A percentile compares a stretch with the other conserved stretches of the same genome.
Evolutionary conservation across 441 rosid genomes (phyloP).

Genomic region (Brassica hybrid): DNA sequence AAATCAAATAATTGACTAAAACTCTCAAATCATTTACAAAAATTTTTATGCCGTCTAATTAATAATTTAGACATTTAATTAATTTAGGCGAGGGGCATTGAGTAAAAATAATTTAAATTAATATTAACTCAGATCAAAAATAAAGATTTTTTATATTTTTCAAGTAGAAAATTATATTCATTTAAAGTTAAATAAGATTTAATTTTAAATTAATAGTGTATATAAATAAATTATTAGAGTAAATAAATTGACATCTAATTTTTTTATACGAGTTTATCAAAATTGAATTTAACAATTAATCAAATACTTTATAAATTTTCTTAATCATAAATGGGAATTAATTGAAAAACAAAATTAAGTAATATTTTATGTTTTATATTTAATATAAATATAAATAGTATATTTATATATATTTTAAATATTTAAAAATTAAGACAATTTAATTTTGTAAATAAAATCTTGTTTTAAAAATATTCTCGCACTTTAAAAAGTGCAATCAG

Average conservation of each 20-base stretch:
- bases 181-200: not conserved
- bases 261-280: not conserved
- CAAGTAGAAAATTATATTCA: not conserved
- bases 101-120: not conserved
- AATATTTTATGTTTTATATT: too few relatives aligned
- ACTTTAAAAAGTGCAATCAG: too few relatives aligned
- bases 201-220: not conserved
- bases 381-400: too few relatives aligned
- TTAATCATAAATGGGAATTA: not conserved
- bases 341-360: not conserved
- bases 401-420: too few relatives aligned
- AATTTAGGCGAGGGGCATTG: not conserved
- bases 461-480: too few relatives aligned
- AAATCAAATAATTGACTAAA: not conserved
- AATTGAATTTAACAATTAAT: not conserved
- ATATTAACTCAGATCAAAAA: too few relatives aligned
- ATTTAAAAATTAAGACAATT: too few relatives aligned
- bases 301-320: not conserved
- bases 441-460: too few relatives aligned
- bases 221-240: not conserved
- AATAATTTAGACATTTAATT: not conserved
- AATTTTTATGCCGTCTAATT: not conserved
- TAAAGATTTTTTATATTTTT: too few relatives aligned
- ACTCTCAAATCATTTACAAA: not conserved
- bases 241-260: not conserved